These are phyloP conservation scores for Aspergillus sp. DNA, from an alignment of 2,329 filamentous ascomycete species.

Conservation along the genomic window DNA sequence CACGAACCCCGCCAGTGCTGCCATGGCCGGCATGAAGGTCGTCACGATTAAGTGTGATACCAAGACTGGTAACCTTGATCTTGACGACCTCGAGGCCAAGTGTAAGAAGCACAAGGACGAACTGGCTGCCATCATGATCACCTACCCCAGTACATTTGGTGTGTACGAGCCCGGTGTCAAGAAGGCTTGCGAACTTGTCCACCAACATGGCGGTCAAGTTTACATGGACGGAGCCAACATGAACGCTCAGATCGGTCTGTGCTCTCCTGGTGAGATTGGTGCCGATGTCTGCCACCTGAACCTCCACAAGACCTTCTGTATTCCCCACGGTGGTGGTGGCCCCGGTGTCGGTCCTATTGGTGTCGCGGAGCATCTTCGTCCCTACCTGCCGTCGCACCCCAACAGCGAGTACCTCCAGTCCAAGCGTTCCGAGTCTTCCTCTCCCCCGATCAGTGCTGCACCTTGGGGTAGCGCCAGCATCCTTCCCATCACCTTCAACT, in stretches of 20 bases:
- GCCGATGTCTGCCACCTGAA: constrained; percentile 97
- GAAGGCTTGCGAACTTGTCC: constrained; percentile 80
- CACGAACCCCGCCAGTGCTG: constrained; percentile 91
- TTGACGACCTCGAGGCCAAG: constrained; percentile 81
- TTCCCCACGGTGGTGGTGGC: constrained; percentile 91
- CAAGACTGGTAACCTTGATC: constrained; percentile 83
- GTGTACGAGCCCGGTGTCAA: constrained; percentile 91
- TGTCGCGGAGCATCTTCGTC: constrained; percentile 76
- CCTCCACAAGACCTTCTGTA: constrained; percentile 98
- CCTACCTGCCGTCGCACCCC: constrained; percentile 73
- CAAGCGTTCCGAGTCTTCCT: constrained; percentile 49
- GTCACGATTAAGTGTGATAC: constrained; percentile 88
- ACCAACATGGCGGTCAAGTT: constrained; percentile 84
- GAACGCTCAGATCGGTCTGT: constrained; percentile 96
- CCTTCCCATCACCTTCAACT: constrained; percentile 90
- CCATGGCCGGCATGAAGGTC: constrained; percentile 94
- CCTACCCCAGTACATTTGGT: constrained; percentile 92
- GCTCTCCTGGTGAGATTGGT: constrained; percentile 90
- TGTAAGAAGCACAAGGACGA: constrained; percentile 84
- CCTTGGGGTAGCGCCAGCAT: constrained; percentile 88
- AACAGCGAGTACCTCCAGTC: constrained; percentile 51
- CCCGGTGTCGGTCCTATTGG: constrained; percentile 93
- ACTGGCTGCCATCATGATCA: constrained; percentile 92
- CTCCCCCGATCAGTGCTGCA: constrained; percentile 73
- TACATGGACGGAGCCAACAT: constrained; percentile 99